Base-by-base conservation (phyloP, 1,139 yeast species). In the Hansenula anomala region DNA sequence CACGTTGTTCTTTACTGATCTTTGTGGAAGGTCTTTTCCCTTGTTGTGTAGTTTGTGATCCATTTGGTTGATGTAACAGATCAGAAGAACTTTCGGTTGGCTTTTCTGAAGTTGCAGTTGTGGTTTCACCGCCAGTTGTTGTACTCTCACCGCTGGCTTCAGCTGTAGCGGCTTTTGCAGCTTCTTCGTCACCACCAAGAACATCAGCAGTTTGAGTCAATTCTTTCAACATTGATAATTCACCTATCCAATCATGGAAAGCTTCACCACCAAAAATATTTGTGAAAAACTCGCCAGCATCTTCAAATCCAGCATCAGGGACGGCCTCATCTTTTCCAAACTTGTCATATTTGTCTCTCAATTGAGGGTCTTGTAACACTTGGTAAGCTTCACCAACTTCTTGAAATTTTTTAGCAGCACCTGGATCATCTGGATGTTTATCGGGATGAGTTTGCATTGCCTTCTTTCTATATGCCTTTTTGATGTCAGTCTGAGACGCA, bases 361-460 rank as follows among this genome's bases (percentile, higher is more conserved):
- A 67, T 19, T 66, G 63, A 0, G 74, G 75, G 56, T 82, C 90
- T 36, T 79, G 75, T 40, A 80, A 61, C 0, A 80, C 85, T 52
- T 80, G 86, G 50, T 80, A 80, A 13, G 86, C 87, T 53, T 79
- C 80, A 26, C 86, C 85, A 12, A 80, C 80, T 41, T 72, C 81
- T 55, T 80, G 86, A 50, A 80, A 80, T 54, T 69, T 73, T n/a
- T 58, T 43, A 26, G 85, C 87, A 3, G 90, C 89, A 25, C 68
- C 71, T 16, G 87, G 86, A 54, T 83, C 86, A 52, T 82, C 78
- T 9, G 97, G 97, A 55, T 92, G 89, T 66, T 92, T 94, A 61
- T 92, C 98, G 0, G 98, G 98, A 61, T 94, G 98, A 46, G 89
- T 83, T 42, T 67, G 71, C 59, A 92, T 81, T 9, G 97, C 97